Base-by-base conservation (phyloP, 768 basidiomycete genomes). In the Phanerochaete sordida region DNA sequence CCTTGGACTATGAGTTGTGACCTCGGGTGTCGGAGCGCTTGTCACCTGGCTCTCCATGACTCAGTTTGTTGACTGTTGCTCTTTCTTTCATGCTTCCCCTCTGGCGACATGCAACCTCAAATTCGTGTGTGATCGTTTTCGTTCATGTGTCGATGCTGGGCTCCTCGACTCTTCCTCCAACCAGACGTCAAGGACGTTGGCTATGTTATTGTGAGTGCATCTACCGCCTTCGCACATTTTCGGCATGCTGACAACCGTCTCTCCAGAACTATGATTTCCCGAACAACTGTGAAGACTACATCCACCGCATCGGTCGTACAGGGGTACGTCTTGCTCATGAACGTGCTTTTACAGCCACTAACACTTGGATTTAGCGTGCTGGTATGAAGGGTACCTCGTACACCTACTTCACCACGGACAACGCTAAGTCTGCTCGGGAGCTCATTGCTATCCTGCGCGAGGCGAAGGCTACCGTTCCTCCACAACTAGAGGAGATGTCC, bases 111-210 rank as follows among this genome's bases (percentile, higher is more conserved):
- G 6, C 57, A 43, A 37, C 51, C 35, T 28, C 55, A 2, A 48
- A 50, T 61, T 47, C 60, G 56, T 62, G 63, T 66, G 64, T 64
- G 62, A 52, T 65, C 66, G 49, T 64, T 62, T 69, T 64, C 51
- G 51, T 70, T 60, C 65, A 60, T 67, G 59, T 59, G 49, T 49
- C 61, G 51, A 58, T 59, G 48, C 43, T 63, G 27, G 52, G 3
- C 62, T 59, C 33, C 48, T 54, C 59, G 62, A 45, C 27, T 26
- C 54, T 53, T 51, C 21, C 46, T 28, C 45, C 62, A 64, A 60
- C 67, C 77, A 97, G 96, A 97, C 81, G 95, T 98, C 77, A 98
- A 98, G 89, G 95, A 98, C 78, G 95, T 98, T 67, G 90, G 91
- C 67, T 98, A 95, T 76, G 95, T 98, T 64, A 93, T 98, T 67